These are phyloP conservation scores for Leptodontidium sp. DNA, from an alignment of 2,329 filamentous ascomycete genomes.

Conservation along the genomic window DNA sequence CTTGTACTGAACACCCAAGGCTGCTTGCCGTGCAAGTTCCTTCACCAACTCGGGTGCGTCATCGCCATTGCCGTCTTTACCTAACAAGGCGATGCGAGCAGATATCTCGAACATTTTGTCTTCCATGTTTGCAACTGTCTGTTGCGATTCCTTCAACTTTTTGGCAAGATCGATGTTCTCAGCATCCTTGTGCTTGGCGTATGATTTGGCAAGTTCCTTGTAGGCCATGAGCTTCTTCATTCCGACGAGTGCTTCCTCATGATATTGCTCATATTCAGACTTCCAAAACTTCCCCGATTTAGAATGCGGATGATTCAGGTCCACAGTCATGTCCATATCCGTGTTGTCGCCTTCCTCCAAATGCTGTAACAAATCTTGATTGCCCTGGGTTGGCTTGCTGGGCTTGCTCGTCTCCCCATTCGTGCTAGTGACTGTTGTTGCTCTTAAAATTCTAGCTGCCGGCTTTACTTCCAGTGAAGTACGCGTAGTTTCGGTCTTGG, in stretches of 20 bases:
- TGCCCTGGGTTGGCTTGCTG: constrained; percentile 27
- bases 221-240: constrained; percentile 82
- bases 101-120: constrained; percentile 67
- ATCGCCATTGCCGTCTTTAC: constrained; percentile 50
- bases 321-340: constrained; percentile 71
- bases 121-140: constrained; percentile 71
- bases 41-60: constrained; percentile 58
- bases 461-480: constrained; percentile 16
- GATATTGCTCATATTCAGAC: constrained; percentile 76
- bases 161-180: constrained; percentile 72
- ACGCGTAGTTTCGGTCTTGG: constrained; percentile 21
- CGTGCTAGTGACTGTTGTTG: neutral
- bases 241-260: constrained; percentile 74
- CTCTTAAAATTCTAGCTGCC: constrained; percentile 10
- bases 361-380: constrained; percentile 32
- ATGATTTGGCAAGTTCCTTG: constrained; percentile 81
- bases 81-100: constrained; percentile 57
- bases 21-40: constrained; percentile 65
- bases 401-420: constrained; percentile 5
- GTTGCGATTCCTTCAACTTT: constrained; percentile 73
- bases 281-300: constrained; percentile 85
- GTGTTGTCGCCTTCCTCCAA: constrained; percentile 46
- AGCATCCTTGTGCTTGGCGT: constrained; percentile 78
- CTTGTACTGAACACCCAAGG: constrained; percentile 64
- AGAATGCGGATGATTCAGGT: constrained; percentile 77